These are phyloP conservation scores for Pelargonium myrrhifolium DNA, from an alignment of 441 rosid genomes.

Conservation along the genomic window DNA sequence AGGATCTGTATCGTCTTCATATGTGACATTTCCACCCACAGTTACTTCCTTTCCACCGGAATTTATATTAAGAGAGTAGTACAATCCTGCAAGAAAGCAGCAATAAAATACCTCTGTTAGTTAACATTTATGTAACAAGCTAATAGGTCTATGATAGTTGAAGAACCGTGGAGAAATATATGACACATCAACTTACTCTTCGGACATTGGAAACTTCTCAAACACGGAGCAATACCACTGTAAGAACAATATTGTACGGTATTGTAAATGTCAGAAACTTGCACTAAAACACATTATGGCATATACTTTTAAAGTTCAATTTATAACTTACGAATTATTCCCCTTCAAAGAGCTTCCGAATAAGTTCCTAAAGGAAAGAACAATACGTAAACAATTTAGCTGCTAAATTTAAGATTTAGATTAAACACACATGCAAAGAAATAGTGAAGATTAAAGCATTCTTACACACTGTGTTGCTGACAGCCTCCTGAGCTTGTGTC, in stretches of 20 bases:
- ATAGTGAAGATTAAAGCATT: background rate
- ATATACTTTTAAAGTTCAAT: background rate
- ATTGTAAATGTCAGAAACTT: conserved; percentile 3
- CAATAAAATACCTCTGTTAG: background rate
- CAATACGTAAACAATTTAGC: background rate
- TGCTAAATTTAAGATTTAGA: background rate
- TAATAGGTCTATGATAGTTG: background rate
- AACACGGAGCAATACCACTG: conserved; percentile 37
- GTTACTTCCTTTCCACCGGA: conserved; percentile 36
- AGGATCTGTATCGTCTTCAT: conserved; percentile 25
- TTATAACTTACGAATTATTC: conserved; percentile 29
- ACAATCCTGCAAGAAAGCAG: conserved; percentile 21
- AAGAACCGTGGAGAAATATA: background rate
- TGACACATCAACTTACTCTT: conserved; percentile 31
- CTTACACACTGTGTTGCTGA: conserved; percentile 23
- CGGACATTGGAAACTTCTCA: conserved; percentile 20
- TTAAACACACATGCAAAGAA: background rate
- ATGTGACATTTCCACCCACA: conserved; percentile 18
- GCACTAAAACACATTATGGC: background rate
- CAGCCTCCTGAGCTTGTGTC: conserved; percentile 18
- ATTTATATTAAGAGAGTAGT: conserved; percentile 39
- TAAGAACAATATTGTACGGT: conserved; percentile 2
- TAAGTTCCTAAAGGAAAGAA: conserved; percentile 34
- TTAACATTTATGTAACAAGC: background rate
- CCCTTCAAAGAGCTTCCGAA: conserved; percentile 40